A percentile compares a stretch with the other conserved stretches of the same genome.
Conservation (phyloP, 2,329 filamentous ascomycete species). For the Ophiocordyceps camponoti-floridani region DNA sequence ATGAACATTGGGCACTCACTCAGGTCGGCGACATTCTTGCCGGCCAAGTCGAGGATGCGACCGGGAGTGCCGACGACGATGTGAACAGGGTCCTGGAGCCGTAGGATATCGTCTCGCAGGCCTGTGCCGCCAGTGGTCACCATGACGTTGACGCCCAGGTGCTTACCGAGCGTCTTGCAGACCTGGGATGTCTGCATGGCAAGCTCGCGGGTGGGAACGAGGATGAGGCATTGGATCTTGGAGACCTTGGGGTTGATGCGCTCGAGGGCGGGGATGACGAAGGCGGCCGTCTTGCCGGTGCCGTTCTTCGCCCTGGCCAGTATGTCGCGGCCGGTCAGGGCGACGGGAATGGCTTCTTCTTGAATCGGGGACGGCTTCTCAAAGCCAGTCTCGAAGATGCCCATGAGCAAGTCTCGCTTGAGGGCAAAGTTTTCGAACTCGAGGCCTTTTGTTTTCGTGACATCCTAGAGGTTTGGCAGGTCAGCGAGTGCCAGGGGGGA, state of each 20-base stretch:
- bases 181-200: conserved; percentile 98
- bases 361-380: conserved; percentile 98
- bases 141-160: conserved; percentile 96
- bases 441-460: conserved; percentile 90
- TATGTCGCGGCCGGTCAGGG: conserved; percentile 85
- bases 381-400: conserved; percentile 97
- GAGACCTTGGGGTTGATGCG: conserved; percentile 91
- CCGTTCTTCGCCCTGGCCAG: conserved; percentile 95
- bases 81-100: conserved; percentile 84
- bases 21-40: conserved; percentile 90
- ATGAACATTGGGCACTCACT: conserved; percentile 95
- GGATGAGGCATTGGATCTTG: conserved; percentile 90
- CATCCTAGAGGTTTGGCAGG: conserved; percentile 44
- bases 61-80: conserved; percentile 96
- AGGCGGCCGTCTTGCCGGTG: conserved; percentile 95
- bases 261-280: conserved; percentile 88
- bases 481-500: not conserved
- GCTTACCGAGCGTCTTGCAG: conserved; percentile 95
- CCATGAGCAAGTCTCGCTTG: conserved; percentile 92
- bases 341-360: conserved; percentile 96
- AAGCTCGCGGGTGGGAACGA: conserved; percentile 91
- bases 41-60: conserved; percentile 86
- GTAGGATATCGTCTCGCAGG: conserved; percentile 89
- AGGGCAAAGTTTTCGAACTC: conserved; percentile 96
- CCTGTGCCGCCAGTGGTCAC: conserved; percentile 94